Evolutionary conservation across 176 grass and related monocot species (phyloP), one percentile per base, ranked within the genome.

Genomic region (Avena insularis): DNA sequence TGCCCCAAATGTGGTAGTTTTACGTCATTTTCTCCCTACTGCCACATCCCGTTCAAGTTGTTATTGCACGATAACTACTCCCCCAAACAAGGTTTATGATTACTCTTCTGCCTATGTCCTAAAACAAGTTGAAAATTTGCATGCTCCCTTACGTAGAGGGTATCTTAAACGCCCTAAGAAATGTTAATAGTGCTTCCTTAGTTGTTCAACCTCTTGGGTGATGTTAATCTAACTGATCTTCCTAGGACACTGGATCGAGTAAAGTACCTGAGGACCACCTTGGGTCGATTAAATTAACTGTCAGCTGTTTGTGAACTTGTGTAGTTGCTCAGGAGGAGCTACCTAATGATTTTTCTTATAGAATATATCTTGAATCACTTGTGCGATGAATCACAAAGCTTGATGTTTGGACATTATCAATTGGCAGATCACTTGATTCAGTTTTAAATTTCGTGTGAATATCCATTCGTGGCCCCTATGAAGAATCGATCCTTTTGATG

Each of bases 211-310:
- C 48, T 66, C 65, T 43, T 11, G 11, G 40, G 12, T 66, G 58
- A 82, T 82, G 15, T 50, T 64, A 56, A 82, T 46, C 79, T 3
- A 80, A 80, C 40, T 64, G 40, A 82, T 82, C 25, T 29, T 82
- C 45, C 21, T n/a, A 7, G 78, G 12, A 25, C 25, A 50, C 25
- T 82, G 60, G 60, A 2, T 33, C 3, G 0, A n/a, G 16, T 63
- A 12, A 67, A 82, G 9, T 67, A 31, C 45, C n/a, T 7, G 16
- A 49, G 17, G 35, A 78, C 35, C 43, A 82, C 55, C 27, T 36
- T 54, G 60, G 57, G 9, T 19, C 0, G 16, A 53, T 69, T 66
- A 48, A 82, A 61, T 61, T 46, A 45, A 43, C 54, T 60, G 54
- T 79, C 21, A 67, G 48, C 48, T 76, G 67, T 54, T 56, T 77